Evolutionary conservation across 2,329 filamentous ascomycete species (phyloP).

Genomic region (Cordyceps fumosorosea): DNA sequence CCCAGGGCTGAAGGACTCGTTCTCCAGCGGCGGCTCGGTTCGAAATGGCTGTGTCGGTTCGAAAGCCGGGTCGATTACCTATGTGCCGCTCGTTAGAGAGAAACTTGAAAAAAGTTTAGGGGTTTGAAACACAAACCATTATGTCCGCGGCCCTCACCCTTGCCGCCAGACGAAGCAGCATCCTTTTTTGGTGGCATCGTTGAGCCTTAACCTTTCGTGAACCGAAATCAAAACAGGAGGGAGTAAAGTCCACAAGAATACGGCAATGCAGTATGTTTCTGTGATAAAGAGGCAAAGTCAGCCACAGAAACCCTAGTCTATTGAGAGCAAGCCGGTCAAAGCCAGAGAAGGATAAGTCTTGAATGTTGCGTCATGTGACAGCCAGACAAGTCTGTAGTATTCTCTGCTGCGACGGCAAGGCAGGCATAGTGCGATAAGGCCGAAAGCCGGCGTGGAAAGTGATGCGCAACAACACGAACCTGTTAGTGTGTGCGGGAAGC

Average conservation of each 20-base stretch:
- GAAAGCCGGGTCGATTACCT: constrained; percentile 67
- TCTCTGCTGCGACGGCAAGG: not conserved
- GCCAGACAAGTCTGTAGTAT: not conserved
- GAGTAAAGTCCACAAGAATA: not conserved
- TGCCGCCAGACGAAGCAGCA: constrained; percentile 7
- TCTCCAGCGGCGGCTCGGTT: constrained; percentile 63
- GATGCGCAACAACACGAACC: constrained; percentile 8
- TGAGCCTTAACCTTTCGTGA: not conserved
- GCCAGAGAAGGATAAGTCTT: not conserved
- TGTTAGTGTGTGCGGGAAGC: not conserved
- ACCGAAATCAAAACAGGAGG: no score
- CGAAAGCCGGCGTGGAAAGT: not conserved
- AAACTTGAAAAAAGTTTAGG: not conserved
- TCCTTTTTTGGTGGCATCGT: constrained; percentile 15
- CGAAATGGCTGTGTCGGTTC: constrained; percentile 85
- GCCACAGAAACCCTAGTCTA: not conserved
- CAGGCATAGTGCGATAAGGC: no score
- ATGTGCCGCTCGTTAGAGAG: constrained; percentile 16
- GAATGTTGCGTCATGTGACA: not conserved
- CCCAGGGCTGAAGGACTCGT: constrained; percentile 75
- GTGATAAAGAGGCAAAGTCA: not conserved
- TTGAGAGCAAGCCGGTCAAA: not conserved
- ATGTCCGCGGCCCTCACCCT: constrained; percentile 22
- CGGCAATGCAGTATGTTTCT: constrained; percentile 15
- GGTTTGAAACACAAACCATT: constrained; percentile 27